Conservation (phyloP, 495 filamentous ascomycete genomes). For the Hypoxylon rickii region DNA sequence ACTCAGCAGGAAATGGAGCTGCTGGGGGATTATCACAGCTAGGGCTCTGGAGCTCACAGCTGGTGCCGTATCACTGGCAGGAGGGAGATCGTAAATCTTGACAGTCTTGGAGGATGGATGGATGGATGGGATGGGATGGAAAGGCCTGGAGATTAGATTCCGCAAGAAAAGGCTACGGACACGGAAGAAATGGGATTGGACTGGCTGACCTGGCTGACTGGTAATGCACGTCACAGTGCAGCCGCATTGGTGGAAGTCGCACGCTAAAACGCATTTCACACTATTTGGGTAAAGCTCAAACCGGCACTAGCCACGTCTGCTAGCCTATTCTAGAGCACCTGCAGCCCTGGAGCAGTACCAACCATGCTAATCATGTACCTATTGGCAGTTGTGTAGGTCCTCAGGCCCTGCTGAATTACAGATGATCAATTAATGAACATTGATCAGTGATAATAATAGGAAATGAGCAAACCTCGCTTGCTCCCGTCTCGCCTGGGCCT, state of each 20-base stretch:
- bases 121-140: too few species aligned
- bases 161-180: too few species aligned
- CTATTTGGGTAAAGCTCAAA: neutral
- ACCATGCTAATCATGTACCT: neutral
- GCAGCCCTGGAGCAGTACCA: too few species aligned
- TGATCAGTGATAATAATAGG: slow-evolving; percentile 1
- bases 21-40: too few species aligned
- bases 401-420: too few species aligned
- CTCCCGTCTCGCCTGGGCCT: slow-evolving; percentile 20
- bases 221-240: slow-evolving; percentile 35
- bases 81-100: slow-evolving; percentile 18
- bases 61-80: neutral
- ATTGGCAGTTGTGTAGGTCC: too few species aligned
- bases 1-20: neutral
- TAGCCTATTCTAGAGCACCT: neutral
- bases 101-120: too few species aligned
- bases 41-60: too few species aligned
- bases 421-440: neutral
- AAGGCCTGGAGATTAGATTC: too few species aligned
- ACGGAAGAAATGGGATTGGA: slow-evolving; percentile 16
- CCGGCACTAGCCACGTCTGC: neutral
- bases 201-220: too few species aligned
- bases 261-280: slow-evolving; percentile 4
- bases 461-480: slow-evolving; percentile 34
- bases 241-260: slow-evolving; percentile 28